Evolutionary conservation across 441 rosid genomes (phyloP), one percentile per base, ranked within the genome.

Genomic region (Cnidoscolus chayamansa): DNA sequence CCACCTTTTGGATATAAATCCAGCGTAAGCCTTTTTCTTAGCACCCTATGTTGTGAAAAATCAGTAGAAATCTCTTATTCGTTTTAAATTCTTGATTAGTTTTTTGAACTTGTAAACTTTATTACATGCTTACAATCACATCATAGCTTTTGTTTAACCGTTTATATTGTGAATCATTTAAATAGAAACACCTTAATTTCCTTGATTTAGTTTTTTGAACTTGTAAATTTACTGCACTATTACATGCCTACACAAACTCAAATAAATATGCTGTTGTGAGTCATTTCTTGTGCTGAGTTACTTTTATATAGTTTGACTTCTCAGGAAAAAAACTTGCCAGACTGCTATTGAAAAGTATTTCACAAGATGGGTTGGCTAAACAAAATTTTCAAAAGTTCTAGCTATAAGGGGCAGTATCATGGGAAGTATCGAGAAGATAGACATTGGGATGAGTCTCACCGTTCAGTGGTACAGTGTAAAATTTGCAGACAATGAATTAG

Each of bases 351-450:
- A 64, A 71, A 53, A 63, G 57, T 50, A 15, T 62, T 73, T 76
- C 10, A 11, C 71, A 65, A 57, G 57, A 90, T 92, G 96, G 96
- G 86, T 63, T 92, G 97, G 97, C 84, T 87, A 65, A 86, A 85
- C 56, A 86, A 86, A 68, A 79, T 88, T 81, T 76, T 91, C 51
- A 84, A 89, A 59, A 89, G 91, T 31, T 86, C 96, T 70, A 81
- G 86, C 68, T 67, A 78, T 76, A 86, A 75, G 25, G 86, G 87
- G 53, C 89, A 82, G 37, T 72, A 76, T 77, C 84, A 84, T 60
- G 85, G 87, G 77, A 84, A 72, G 79, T 81, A 70, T 73, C 80
- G 79, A 77, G 85, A 81, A 43, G 84, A 84, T 72, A 80, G 77
- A 62, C 77, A 50, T 54, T 74, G 83, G 85, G 93, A 83, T 0